Conservation (phyloP, 495 filamentous ascomycete genomes). For the Lepraria neglecta region DNA sequence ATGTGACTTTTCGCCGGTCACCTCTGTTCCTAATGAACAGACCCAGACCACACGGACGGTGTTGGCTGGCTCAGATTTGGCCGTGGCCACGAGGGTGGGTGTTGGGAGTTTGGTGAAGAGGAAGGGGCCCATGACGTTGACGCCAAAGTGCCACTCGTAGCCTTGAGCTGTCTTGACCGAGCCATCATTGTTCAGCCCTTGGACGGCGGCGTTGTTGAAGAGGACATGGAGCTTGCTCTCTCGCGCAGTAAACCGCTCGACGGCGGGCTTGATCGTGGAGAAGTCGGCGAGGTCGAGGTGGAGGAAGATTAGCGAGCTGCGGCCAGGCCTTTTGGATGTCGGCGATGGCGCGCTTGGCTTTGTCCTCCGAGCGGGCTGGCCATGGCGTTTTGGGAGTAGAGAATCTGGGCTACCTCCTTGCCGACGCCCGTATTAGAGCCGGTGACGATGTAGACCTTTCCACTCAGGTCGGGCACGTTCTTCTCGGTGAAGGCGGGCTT, state of each 20-base stretch:
- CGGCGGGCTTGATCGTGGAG: conserved; percentile 31
- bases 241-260: conserved; percentile 29
- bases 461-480: not conserved
- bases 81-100: conserved; percentile 36
- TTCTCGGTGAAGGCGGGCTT: not conserved
- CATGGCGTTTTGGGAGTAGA: conserved; percentile 44
- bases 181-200: conserved; percentile 26
- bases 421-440: conserved; percentile 47
- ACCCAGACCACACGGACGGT: conserved; percentile 45
- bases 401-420: conserved; percentile 42
- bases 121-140: conserved; percentile 38
- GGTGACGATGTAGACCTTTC: conserved; percentile 43
- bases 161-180: conserved; percentile 33
- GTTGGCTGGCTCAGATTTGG: conserved; percentile 29
- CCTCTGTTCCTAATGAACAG: conserved; percentile 31
- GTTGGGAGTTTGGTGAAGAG: conserved; percentile 41
- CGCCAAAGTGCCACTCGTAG: conserved; percentile 38
- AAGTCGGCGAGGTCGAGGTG: conserved; percentile 36
- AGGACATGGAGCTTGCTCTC: conserved; percentile 35
- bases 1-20: conserved; percentile 24
- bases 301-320: conserved; percentile 25
- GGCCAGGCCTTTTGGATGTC: conserved; percentile 22
- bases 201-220: conserved; percentile 40
- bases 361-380: conserved; percentile 43
- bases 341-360: conserved; percentile 28